Percentiles rank a stretch among this genome's conserved stretches.
Conservation (phyloP, 257 asterid genomes). For the Salvia splendens region DNA sequence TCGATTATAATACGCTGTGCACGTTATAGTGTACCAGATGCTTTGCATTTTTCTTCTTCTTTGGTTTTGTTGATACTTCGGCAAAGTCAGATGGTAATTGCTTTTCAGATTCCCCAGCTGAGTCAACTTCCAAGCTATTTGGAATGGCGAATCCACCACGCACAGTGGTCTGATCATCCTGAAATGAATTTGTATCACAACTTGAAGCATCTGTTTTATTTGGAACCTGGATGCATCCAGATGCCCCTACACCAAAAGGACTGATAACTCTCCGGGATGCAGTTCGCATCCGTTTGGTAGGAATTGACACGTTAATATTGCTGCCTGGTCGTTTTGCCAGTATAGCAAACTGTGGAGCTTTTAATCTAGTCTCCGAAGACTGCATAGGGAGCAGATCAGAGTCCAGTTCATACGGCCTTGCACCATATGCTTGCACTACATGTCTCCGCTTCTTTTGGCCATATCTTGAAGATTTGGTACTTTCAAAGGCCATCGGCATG, state of each 20-base stretch:
- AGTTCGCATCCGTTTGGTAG: slow-evolving; percentile 91
- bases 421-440: slow-evolving; percentile 53
- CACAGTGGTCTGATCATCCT: slow-evolving; percentile 82
- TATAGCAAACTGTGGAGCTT: slow-evolving; percentile 53
- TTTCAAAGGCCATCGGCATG: slow-evolving; percentile 54
- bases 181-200: slow-evolving; percentile 90
- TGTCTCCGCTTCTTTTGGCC: slow-evolving; percentile 69
- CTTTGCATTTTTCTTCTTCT: slow-evolving; percentile 87
- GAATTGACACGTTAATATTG: slow-evolving; percentile 79
- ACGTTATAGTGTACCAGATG: slow-evolving; percentile 54
- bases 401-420: slow-evolving; percentile 53
- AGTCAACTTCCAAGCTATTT: slow-evolving; percentile 75
- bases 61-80: slow-evolving; percentile 71
- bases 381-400: slow-evolving; percentile 60
- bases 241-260: slow-evolving; percentile 75
- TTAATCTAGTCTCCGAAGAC: slow-evolving; percentile 55
- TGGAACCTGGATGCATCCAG: slow-evolving; percentile 70
- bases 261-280: slow-evolving; percentile 76
- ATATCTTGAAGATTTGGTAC: slow-evolving; percentile 55
- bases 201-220: slow-evolving; percentile 88
- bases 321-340: slow-evolving; percentile 67
- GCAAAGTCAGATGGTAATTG: slow-evolving; percentile 59
- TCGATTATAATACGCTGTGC: slow-evolving; percentile 14
- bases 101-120: slow-evolving; percentile 69
- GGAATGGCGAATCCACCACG: slow-evolving; percentile 65